A percentile compares a stretch with the other conserved stretches of the same genome.
These are phyloP conservation scores for Mollisia scopiformis DNA, from an alignment of 2,329 filamentous ascomycete genomes.

Conservation along the genomic window DNA sequence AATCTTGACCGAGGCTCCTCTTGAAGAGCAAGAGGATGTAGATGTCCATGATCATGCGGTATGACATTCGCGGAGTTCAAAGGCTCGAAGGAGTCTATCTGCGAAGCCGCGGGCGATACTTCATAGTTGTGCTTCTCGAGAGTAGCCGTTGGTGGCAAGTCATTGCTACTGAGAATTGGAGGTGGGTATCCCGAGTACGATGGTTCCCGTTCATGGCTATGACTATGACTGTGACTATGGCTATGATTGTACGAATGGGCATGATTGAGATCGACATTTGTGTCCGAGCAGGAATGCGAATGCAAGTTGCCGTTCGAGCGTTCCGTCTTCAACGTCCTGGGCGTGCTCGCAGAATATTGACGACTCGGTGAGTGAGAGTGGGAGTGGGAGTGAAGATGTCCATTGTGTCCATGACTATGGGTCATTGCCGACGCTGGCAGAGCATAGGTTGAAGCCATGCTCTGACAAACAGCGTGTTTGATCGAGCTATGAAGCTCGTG, in stretches of 20 bases:
- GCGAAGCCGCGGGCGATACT: slow-evolving; percentile 18
- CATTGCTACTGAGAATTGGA: slow-evolving; percentile 28
- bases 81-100: slow-evolving; percentile 24
- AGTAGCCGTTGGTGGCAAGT: slow-evolving; percentile 15
- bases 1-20: slow-evolving; percentile 62
- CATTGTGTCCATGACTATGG: slow-evolving; percentile 33
- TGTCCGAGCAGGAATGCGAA: slow-evolving; percentile 33
- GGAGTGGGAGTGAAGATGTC: slow-evolving; percentile 40
- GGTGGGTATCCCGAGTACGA: slow-evolving; percentile 20
- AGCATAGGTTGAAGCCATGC: slow-evolving; percentile 39
- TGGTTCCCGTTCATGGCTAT: slow-evolving; percentile 16
- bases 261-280: slow-evolving; percentile 23
- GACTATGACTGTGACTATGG: slow-evolving; percentile 17
- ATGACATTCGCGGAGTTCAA: slow-evolving; percentile 19
- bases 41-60: slow-evolving; percentile 29
- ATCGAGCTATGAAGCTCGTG: slow-evolving; percentile 28
- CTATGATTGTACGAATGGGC: slow-evolving; percentile 21
- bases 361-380: slow-evolving; percentile 41
- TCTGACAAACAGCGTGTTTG: slow-evolving; percentile 11
- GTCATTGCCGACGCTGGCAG: slow-evolving; percentile 37
- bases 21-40: slow-evolving; percentile 24
- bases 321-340: slow-evolving; percentile 28
- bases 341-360: slow-evolving; percentile 24
- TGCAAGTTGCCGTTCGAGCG: slow-evolving; percentile 33
- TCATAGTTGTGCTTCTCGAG: slow-evolving; percentile 23